Base-by-base conservation (phyloP, 805 yeast genomes). In the Candida koratica region DNA sequence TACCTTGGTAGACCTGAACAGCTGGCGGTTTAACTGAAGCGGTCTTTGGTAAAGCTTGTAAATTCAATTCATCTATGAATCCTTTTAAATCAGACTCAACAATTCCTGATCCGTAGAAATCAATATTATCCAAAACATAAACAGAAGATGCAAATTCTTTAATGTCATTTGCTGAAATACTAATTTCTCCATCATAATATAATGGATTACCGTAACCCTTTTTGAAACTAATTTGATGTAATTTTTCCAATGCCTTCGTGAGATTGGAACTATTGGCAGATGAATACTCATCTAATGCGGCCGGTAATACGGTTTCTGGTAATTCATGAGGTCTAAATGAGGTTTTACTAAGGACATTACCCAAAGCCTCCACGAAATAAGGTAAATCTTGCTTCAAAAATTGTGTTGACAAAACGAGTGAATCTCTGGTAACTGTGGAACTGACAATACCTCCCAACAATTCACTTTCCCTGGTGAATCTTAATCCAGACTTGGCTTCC, bases 381-480 rank as follows among this genome's bases (percentile, higher is more conserved):
- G 97, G 97, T 56, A 93, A 77, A 60, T 81, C 84, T 65, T 84
- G 85, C 59, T 81, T 80, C 64, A 90, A 75, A 71, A 93, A 93
- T 51, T 75, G 73, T 42, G 97, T 81, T 49, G 77, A 74, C 55
- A 90, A 75, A 44, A 84, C 77, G 46, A 93, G 76, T 52, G 81
- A 71, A 60, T 93, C 97, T 71, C 96, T 83, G 61, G 84, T 79
- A 51, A 87, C 81, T 39, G 57, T 53, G 29, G 95, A 70, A 33
- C 73, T 56, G 62, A 87, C 76, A 42, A 64, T 65, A 58, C 96
- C 97, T 49, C 98, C 97, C 47, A 90, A 73, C 47, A 93, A 77
- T 70, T 90, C 98, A 34, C 89, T 69, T 69, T 93, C 98, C 67
- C 98, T 84, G 56, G 88, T 84, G 55, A 89, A 73, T 71, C 97